Percentiles rank a stretch among this genome's conserved stretches.
Evolutionary conservation across 805 yeast genomes (phyloP).

Genomic region (Ogataea paradorogensis): DNA sequence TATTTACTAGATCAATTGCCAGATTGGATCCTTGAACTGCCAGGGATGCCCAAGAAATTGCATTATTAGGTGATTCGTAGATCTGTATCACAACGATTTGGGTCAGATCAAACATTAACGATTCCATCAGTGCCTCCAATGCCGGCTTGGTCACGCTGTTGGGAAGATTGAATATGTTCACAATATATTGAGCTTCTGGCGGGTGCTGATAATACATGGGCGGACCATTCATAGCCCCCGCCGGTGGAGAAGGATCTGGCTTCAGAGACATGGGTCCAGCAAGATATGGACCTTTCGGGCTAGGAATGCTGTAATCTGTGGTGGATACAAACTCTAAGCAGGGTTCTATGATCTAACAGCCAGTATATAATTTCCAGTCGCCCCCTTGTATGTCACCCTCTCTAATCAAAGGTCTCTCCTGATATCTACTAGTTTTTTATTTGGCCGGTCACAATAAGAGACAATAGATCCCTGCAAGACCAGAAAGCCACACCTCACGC

Average conservation of each 20-base stretch:
- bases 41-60: constrained; percentile 22
- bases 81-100: constrained; percentile 15
- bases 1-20: constrained; percentile 11
- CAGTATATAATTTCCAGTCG: neutral
- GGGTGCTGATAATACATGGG: neutral
- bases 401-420: constrained; percentile 6
- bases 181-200: constrained; percentile 2
- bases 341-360: neutral
- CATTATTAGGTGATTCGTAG: constrained; percentile 21
- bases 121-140: constrained; percentile 4
- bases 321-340: neutral
- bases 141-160: constrained; percentile 5
- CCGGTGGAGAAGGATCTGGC: constrained; percentile 2
- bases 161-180: constrained; percentile 20
- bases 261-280: constrained; percentile 2
- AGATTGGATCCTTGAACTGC: constrained; percentile 9
- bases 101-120: neutral
- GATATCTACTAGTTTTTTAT: constrained; percentile 4
- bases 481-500: constrained; percentile 3
- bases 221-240: neutral
- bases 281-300: neutral
- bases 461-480: constrained; percentile 8
- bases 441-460: constrained; percentile 6
- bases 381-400: neutral
- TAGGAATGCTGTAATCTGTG: neutral